A percentile compares a stretch with the other conserved stretches of the same genome.
These are phyloP conservation scores for Sphaerulina vaccinii DNA, from an alignment of 2,329 filamentous ascomycete genomes.

Conservation along the genomic window DNA sequence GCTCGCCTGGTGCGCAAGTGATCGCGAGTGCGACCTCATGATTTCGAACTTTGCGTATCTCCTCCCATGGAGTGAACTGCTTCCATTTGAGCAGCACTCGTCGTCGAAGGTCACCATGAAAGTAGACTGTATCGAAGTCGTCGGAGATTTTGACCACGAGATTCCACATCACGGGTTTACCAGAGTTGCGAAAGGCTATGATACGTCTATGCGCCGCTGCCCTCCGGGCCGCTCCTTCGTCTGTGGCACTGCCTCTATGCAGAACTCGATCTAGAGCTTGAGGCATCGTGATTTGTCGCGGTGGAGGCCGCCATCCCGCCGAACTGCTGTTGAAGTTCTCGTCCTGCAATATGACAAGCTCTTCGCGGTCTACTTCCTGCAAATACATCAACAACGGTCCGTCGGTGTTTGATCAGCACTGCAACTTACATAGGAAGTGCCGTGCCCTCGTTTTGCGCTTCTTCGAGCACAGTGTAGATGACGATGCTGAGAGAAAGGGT, in stretches of 20 bases:
- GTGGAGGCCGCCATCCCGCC: background rate
- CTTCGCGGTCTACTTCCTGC: background rate
- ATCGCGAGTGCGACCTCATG: background rate
- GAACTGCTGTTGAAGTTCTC: background rate
- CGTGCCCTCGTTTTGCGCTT: constrained; percentile 1
- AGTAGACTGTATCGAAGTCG: constrained; percentile 16
- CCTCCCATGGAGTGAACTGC: constrained; percentile 9
- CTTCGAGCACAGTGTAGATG: background rate
- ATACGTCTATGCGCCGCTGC: background rate
- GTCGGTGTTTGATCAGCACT: too few species aligned
- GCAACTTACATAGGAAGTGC: constrained; percentile 1
- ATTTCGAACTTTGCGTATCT: background rate
- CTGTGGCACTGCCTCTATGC: background rate
- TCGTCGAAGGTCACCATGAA: constrained; percentile 15
- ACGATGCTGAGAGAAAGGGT: background rate
- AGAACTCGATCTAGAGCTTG: constrained; percentile 9
- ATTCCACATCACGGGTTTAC: constrained; percentile 2
- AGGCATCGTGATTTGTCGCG: background rate
- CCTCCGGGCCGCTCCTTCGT: too few species aligned
- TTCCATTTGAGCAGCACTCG: too few species aligned
- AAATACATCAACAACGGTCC: too few species aligned
- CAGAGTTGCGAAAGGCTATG: background rate
- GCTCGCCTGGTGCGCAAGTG: background rate
- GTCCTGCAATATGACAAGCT: constrained; percentile 8
- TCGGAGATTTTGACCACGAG: constrained; percentile 21